Percentiles rank a stretch among this genome's conserved stretches.
Conservation (phyloP, 371 early-diverging fungal species). For the Mortierella sp. region DNA sequence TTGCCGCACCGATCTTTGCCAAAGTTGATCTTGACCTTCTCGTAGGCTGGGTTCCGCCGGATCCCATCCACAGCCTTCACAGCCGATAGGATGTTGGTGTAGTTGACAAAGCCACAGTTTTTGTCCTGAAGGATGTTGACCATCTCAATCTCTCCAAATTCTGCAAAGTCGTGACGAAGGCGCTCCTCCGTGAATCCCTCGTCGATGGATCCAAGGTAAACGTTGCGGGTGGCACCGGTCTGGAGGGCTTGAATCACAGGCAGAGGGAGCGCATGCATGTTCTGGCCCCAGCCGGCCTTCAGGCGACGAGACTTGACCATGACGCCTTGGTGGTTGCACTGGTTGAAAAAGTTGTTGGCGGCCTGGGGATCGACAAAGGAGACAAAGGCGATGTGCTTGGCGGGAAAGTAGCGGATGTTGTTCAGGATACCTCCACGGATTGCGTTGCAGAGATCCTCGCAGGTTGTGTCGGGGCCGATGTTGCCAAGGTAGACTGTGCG, state of each 20-base stretch:
- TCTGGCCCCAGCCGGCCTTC: conserved; percentile 87
- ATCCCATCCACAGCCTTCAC: conserved; percentile 81
- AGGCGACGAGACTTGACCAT: conserved; percentile 79
- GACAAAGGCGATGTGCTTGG: conserved; percentile 88
- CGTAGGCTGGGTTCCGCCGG: conserved; percentile 68
- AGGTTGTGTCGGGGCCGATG: conserved; percentile 79
- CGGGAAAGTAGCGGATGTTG: conserved; percentile 78
- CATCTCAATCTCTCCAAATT: conserved; percentile 86
- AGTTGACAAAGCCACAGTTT: conserved; percentile 89
- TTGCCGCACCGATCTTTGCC: conserved; percentile 91
- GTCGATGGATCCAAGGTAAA: conserved; percentile 82
- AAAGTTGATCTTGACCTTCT: conserved; percentile 74
- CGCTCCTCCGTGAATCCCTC: conserved; percentile 73
- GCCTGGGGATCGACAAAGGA: conserved; percentile 83
- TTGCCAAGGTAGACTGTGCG: conserved; percentile 88
- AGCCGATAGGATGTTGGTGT: conserved; percentile 78
- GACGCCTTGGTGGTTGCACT: conserved; percentile 70
- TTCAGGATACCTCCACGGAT: conserved; percentile 89
- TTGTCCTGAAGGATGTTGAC: conserved; percentile 84
- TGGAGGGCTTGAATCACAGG: conserved; percentile 72
- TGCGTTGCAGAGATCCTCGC: conserved; percentile 87
- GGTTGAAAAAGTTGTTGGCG: conserved; percentile 72
- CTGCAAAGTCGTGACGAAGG: conserved; percentile 76
- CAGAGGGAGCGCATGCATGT: conserved; percentile 67
- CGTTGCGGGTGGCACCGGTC: conserved; percentile 84